phyloP scores from a whole-genome alignment of 345 rosid genomes.

The Bruguiera gymnorhiza region DNA sequence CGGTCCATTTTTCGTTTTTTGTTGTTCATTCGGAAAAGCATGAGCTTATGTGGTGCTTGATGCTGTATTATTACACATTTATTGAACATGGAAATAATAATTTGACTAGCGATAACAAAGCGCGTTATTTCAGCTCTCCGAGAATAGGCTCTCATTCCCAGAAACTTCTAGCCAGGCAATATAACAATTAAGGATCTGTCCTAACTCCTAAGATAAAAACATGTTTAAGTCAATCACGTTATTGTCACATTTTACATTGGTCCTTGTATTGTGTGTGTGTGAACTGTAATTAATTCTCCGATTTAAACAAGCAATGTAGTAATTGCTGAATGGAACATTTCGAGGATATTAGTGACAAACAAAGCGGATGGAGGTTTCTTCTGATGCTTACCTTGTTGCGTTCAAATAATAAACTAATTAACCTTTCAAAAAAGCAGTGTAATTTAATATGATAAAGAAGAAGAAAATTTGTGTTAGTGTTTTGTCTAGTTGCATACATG shows the following conservation, averaged over 20 bases:
- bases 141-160: conserved; percentile 18
- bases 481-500: conserved; percentile 33
- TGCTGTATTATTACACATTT: not conserved
- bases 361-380: conserved; percentile 27
- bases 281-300: too few species aligned
- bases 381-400: conserved; percentile 14
- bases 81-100: not conserved
- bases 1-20: too few species aligned
- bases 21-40: too few species aligned
- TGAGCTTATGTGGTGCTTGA: too few species aligned
- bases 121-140: conserved; percentile 8
- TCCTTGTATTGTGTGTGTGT: too few species aligned
- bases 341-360: conserved; percentile 24
- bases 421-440: conserved; percentile 31
- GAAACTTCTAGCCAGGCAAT: conserved; percentile 4
- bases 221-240: conserved; percentile 15
- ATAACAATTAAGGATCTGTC: not conserved
- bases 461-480: conserved; percentile 29
- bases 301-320: too few species aligned
- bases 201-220: not conserved
- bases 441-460: conserved; percentile 27
- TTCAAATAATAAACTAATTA: conserved; percentile 31
- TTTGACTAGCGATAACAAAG: not conserved
- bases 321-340: conserved; percentile 13
- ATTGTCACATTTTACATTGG: not conserved